These are phyloP conservation scores for Aspergillus flavus DNA, from an alignment of 2,329 filamentous ascomycete species.

Conservation along the genomic window DNA sequence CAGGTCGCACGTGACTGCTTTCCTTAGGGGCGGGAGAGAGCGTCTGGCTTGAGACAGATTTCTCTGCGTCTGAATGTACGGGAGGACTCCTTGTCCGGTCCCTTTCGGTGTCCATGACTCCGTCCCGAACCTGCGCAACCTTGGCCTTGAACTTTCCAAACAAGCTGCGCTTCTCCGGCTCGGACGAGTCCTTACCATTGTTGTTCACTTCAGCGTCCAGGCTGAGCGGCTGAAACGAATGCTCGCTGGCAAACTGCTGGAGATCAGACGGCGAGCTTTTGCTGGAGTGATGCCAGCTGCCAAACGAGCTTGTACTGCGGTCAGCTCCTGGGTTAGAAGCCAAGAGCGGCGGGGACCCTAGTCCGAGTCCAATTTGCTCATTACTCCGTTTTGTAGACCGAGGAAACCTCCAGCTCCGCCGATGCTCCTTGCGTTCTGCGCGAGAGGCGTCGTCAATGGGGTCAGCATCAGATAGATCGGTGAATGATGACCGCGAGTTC, in stretches of 20 bases:
- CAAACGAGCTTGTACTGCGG: slow-evolving; percentile 68
- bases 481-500: slow-evolving; percentile 69
- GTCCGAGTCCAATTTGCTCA: slow-evolving; percentile 47
- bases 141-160: slow-evolving; percentile 69
- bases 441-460: slow-evolving; percentile 64
- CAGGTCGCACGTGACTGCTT: slow-evolving; percentile 23
- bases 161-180: slow-evolving; percentile 60
- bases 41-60: slow-evolving; percentile 35
- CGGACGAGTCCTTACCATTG: slow-evolving; percentile 29
- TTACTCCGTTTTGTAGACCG: slow-evolving; percentile 59
- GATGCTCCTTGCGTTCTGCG: slow-evolving; percentile 67
- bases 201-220: slow-evolving; percentile 44
- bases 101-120: slow-evolving; percentile 58
- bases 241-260: slow-evolving; percentile 41
- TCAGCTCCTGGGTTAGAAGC: slow-evolving; percentile 66
- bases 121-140: slow-evolving; percentile 56
- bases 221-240: slow-evolving; percentile 38
- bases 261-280: slow-evolving; percentile 51
- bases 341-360: slow-evolving; percentile 52
- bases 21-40: slow-evolving; percentile 36
- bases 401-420: slow-evolving; percentile 72
- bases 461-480: slow-evolving; percentile 81
- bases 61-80: slow-evolving; percentile 40
- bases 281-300: slow-evolving; percentile 56
- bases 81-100: slow-evolving; percentile 55